phyloP scores from a whole-genome alignment of 441 rosid species.

The Arabidopsis hybrid region DNA sequence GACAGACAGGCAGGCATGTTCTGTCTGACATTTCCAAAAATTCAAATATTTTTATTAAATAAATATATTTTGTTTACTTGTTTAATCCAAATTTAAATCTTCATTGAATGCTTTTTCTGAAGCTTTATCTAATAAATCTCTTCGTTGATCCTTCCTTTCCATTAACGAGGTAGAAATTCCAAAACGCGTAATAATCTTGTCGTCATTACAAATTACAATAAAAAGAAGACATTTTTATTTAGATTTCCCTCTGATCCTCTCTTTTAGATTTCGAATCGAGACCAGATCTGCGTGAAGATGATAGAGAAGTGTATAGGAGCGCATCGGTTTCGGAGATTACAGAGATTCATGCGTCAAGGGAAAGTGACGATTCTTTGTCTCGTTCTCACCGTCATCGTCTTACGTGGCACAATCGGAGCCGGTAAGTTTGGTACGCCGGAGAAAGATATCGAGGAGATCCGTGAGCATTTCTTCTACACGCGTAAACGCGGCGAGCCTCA shows the following conservation, averaged over 20 bases:
- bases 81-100: conserved; percentile 14
- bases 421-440: conserved; percentile 92
- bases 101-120: conserved; percentile 6
- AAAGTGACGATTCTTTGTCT: conserved; percentile 80
- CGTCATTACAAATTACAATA: conserved; percentile 11
- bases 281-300: conserved; percentile 47
- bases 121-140: conserved; percentile 6
- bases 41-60: conserved; percentile 9
- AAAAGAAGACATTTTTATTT: no score
- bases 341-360: conserved; percentile 70
- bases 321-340: conserved; percentile 60
- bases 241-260: background rate
- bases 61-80: background rate
- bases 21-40: conserved; percentile 38
- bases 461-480: conserved; percentile 65
- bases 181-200: conserved; percentile 27
- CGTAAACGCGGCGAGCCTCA: conserved; percentile 78
- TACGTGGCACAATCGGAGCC: conserved; percentile 92
- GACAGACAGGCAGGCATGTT: conserved; percentile 44
- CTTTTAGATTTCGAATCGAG: conserved; percentile 20
- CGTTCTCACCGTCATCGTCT: conserved; percentile 77
- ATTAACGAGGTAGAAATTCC: conserved; percentile 26
- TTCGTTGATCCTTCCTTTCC: conserved; percentile 25
- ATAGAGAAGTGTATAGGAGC: conserved; percentile 56
- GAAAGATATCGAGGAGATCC: conserved; percentile 66